Evolutionary conservation across 257 asterid species (phyloP).

Genomic region (Orobanche coerulescens): DNA sequence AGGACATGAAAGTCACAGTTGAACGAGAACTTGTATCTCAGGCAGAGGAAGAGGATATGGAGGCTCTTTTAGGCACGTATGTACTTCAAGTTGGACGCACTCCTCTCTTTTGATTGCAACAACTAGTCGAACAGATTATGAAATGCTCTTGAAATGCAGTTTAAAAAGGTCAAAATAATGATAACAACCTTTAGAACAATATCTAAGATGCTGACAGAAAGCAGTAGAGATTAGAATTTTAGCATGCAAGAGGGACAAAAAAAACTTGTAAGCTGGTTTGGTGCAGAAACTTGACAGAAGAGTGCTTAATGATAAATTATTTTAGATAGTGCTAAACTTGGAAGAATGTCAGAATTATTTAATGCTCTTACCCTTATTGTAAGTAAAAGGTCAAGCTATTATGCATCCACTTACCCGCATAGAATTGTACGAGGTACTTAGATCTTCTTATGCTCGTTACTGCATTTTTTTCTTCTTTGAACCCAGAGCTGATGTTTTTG

Average conservation of each 20-base stretch:
- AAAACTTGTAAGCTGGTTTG: neutral
- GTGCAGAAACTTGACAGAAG: neutral
- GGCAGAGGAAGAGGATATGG: constrained; percentile 99
- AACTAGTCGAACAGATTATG: constrained; percentile 1
- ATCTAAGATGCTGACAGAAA: neutral
- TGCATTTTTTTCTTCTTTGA: constrained; percentile 15
- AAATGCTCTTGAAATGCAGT: constrained; percentile 9
- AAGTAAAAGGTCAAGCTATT: neutral
- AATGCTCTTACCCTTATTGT: neutral
- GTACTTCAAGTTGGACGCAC: constrained; percentile 30
- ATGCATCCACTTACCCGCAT: constrained; percentile 9
- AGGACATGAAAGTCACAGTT: constrained; percentile 81
- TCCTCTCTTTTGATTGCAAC: constrained; percentile 13
- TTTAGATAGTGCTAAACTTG: neutral
- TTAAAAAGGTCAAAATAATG: neutral
- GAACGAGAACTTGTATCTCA: constrained; percentile 96
- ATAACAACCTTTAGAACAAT: neutral
- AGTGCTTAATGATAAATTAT: neutral
- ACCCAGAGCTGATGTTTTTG: constrained; percentile 9
- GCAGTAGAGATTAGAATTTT: neutral
- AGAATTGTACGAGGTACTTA: neutral
- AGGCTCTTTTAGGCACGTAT: constrained; percentile 96
- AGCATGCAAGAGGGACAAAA: neutral
- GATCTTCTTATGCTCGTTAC: neutral
- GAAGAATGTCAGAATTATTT: neutral